Evolutionary conservation across 768 basidiomycete genomes (phyloP).

Genomic region (Xerocomus potaroensis): DNA sequence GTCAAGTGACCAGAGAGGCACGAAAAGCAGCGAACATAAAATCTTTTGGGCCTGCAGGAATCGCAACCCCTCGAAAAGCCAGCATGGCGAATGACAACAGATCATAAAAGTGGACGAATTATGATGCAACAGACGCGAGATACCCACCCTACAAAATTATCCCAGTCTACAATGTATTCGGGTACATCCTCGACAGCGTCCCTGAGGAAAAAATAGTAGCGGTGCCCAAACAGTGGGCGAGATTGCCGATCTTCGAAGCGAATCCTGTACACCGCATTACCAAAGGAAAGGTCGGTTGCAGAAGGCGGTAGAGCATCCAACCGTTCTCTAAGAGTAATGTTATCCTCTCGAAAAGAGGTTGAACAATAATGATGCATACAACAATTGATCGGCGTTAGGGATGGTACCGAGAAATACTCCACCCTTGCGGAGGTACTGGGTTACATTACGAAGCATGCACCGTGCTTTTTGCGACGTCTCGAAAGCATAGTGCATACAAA

Average conservation of each 20-base stretch:
- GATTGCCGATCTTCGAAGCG: conserved; percentile 71
- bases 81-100: neutral
- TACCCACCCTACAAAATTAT: conserved; percentile 78
- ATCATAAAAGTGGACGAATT: neutral
- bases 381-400: conserved; percentile 78
- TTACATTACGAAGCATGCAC: conserved; percentile 91
- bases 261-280: conserved; percentile 88
- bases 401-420: conserved; percentile 98
- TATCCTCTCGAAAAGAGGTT: conserved; percentile 6
- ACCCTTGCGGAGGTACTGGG: conserved; percentile 70
- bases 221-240: conserved; percentile 75
- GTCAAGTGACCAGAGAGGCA: neutral
- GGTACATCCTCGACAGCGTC: conserved; percentile 98
- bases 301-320: conserved; percentile 68
- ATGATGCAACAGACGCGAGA: neutral
- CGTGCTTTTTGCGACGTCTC: conserved; percentile 83
- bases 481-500: conserved; percentile 99
- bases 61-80: neutral
- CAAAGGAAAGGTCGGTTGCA: conserved; percentile 70
- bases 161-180: conserved; percentile 96
- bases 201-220: conserved; percentile 88
- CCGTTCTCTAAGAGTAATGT: conserved; percentile 48
- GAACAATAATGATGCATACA: conserved; percentile 50
- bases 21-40: neutral
- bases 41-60: neutral